Percentiles rank a stretch among this genome's conserved stretches.
Conservation (phyloP, 192 early-diverging fungal genomes). For the Dissophora ornata region DNA sequence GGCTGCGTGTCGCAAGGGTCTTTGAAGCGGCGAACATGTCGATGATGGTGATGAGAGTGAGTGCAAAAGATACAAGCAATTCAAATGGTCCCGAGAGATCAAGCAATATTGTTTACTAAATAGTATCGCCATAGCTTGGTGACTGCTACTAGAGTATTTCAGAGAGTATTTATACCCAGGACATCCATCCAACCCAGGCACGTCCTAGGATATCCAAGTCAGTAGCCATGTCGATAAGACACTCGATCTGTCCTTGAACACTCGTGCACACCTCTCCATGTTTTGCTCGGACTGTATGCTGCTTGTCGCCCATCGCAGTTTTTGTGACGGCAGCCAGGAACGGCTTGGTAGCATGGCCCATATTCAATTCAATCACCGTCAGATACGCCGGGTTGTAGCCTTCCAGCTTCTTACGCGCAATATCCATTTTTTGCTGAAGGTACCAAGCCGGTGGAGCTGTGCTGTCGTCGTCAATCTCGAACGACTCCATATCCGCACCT, state of each 20-base stretch:
- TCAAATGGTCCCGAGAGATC: conserved; percentile 3
- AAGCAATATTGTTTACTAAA: conserved; percentile 8
- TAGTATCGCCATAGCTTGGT: background rate
- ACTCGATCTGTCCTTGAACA: conserved; percentile 76
- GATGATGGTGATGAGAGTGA: conserved; percentile 5
- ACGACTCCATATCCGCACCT: conserved; percentile 47
- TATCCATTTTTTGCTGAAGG: conserved; percentile 78
- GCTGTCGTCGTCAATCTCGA: conserved; percentile 53
- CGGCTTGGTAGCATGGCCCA: conserved; percentile 70
- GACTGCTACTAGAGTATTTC: background rate
- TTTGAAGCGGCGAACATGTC: conserved; percentile 47
- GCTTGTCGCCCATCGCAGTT: conserved; percentile 62
- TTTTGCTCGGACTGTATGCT: conserved; percentile 58
- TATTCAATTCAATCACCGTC: conserved; percentile 63
- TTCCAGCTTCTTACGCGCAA: conserved; percentile 74
- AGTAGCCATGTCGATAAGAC: conserved; percentile 80
- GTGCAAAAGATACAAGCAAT: background rate
- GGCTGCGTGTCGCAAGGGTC: conserved; percentile 18
- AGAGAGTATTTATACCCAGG: conserved; percentile 23
- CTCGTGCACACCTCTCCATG: conserved; percentile 57
- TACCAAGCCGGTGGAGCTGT: conserved; percentile 73
- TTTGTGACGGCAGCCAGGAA: conserved; percentile 61
- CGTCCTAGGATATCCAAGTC: conserved; percentile 75
- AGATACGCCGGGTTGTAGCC: conserved; percentile 77
- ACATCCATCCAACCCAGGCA: conserved; percentile 75